Conservation (phyloP, 2,329 filamentous ascomycete species). For the Knufia petricola region DNA sequence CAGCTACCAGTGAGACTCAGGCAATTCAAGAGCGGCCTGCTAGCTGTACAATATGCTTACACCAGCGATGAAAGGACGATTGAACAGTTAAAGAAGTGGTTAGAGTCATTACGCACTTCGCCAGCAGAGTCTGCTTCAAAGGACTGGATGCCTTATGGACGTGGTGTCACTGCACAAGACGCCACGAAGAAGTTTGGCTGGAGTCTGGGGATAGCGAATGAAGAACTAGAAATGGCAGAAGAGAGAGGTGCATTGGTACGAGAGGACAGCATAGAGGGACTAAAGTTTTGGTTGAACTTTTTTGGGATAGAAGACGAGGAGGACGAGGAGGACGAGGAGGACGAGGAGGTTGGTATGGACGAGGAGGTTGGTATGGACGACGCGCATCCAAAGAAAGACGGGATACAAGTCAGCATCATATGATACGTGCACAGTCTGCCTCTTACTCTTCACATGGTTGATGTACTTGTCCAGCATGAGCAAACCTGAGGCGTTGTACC, state of each 20-base stretch:
- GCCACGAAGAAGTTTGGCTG: conserved; percentile 84
- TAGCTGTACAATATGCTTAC: conserved; percentile 82
- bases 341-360: no score
- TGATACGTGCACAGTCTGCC: background rate
- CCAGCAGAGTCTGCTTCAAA: conserved; percentile 54
- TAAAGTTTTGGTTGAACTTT: conserved; percentile 86
- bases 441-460: background rate
- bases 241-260: conserved; percentile 79
- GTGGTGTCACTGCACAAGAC: conserved; percentile 82
- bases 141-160: conserved; percentile 70
- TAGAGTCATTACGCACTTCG: conserved; percentile 55
- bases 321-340: background rate
- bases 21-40: conserved; percentile 84
- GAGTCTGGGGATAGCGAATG: conserved; percentile 91
- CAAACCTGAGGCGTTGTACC: no score
- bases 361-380: no score
- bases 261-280: conserved; percentile 82
- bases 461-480: no score
- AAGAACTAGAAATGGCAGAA: conserved; percentile 96
- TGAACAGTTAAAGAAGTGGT: conserved; percentile 63
- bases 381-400: no score
- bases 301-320: conserved; percentile 23
- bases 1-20: conserved; percentile 77
- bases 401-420: no score
- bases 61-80: conserved; percentile 87